Evolutionary conservation across 352 stramenopile genomes (phyloP).

Genomic region (Globisporangium heterothallicum): DNA sequence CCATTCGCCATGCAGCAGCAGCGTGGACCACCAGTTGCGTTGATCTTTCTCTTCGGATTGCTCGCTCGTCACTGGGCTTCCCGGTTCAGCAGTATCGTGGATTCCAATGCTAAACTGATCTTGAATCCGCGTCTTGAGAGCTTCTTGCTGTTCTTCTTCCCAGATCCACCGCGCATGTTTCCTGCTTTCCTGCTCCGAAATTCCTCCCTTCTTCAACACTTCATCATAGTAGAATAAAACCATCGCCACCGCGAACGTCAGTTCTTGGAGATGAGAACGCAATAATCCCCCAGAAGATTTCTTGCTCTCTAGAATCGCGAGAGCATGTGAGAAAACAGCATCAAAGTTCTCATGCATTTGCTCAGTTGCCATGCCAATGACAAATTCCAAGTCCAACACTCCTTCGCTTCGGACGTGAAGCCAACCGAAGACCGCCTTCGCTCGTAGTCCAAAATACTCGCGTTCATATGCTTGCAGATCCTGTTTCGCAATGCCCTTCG

Average conservation of each 20-base stretch:
- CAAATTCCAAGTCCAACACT: constrained; percentile 1
- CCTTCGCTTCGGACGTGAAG: constrained; percentile 13
- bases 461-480: constrained; percentile 6
- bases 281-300: background rate
- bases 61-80: too few relatives aligned
- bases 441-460: constrained; percentile 39
- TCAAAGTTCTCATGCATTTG: constrained; percentile 26
- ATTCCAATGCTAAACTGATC: constrained; percentile 26
- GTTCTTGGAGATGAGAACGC: constrained; percentile 15
- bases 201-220: background rate
- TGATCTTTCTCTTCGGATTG: background rate
- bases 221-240: constrained; percentile 24
- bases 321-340: constrained; percentile 4
- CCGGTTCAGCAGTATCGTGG: background rate
- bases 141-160: constrained; percentile 32
- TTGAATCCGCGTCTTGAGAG: constrained; percentile 27
- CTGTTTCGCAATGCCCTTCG: constrained; percentile 11
- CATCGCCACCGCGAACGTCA: constrained; percentile 37
- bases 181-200: too few relatives aligned
- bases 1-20: constrained; percentile 52
- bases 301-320: background rate
- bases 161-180: constrained; percentile 16
- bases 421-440: constrained; percentile 43
- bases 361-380: constrained; percentile 23
- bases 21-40: constrained; percentile 27